Evolutionary conservation across 768 basidiomycete genomes (phyloP).

Genomic region (Fistulinella prunicolor): DNA sequence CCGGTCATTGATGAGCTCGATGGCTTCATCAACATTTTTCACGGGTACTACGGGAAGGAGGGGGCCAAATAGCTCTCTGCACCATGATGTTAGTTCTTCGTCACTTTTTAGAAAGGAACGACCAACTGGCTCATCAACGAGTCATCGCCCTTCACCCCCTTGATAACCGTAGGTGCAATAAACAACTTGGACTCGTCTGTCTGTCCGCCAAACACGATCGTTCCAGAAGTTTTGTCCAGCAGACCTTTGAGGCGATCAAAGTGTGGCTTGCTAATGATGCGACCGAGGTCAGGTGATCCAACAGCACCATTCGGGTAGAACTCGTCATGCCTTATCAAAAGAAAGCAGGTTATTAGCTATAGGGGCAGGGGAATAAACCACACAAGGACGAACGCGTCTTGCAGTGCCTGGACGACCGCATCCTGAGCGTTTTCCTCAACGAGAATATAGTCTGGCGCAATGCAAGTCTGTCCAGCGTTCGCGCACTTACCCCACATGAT

Average conservation of each 20-base stretch:
- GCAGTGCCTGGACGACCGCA: conserved; percentile 37
- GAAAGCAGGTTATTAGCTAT: neutral
- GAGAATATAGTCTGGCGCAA: conserved; percentile 58
- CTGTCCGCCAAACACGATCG: conserved; percentile 61
- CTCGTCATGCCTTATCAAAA: conserved; percentile 22
- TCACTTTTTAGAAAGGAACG: neutral
- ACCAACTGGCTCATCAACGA: conserved; percentile 75
- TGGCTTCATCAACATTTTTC: conserved; percentile 65
- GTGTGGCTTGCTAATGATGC: conserved; percentile 53
- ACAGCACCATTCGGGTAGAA: conserved; percentile 45
- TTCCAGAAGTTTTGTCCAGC: conserved; percentile 65
- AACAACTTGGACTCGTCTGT: conserved; percentile 54
- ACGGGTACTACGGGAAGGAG: conserved; percentile 73
- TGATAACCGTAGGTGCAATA: conserved; percentile 73
- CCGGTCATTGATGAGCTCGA: conserved; percentile 63
- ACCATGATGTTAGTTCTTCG: neutral
- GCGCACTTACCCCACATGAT: conserved; percentile 77
- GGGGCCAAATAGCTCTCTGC: conserved; percentile 83
- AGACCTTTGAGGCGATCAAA: conserved; percentile 58
- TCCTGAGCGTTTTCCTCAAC: conserved; percentile 42
- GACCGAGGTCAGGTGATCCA: conserved; percentile 43
- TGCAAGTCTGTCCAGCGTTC: conserved; percentile 80
- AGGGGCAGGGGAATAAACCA: neutral
- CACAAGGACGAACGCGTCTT: conserved; percentile 37
- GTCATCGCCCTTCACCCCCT: conserved; percentile 58